These are phyloP conservation scores for Teratosphaeria gauchensis DNA, from an alignment of 2,329 filamentous ascomycete species.

Conservation along the genomic window DNA sequence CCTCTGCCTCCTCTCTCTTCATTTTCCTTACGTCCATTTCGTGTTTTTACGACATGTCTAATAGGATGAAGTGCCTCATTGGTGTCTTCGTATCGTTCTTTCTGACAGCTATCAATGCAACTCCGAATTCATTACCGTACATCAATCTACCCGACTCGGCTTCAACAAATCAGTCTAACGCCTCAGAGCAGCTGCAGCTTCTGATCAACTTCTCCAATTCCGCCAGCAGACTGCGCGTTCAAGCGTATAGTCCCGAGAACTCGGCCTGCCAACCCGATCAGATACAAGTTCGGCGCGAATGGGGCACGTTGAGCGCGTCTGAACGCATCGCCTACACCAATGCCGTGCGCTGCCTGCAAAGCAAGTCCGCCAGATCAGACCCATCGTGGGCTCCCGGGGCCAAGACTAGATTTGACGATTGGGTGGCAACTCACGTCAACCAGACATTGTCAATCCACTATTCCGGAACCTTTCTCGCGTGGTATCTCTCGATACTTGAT, in stretches of 20 bases:
- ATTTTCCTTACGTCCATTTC: too few species aligned
- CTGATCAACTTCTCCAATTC: background rate
- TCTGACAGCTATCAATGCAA: background rate
- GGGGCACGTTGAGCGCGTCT: constrained; percentile 21
- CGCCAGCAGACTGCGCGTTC: background rate
- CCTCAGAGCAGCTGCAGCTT: background rate
- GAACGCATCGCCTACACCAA: constrained; percentile 21
- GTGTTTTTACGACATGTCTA: background rate
- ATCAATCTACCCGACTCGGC: background rate
- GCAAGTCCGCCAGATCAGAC: constrained; percentile 12
- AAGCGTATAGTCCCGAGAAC: background rate
- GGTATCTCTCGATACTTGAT: background rate
- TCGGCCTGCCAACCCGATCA: background rate
- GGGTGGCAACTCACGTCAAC: constrained; percentile 19
- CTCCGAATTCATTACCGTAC: too few species aligned
- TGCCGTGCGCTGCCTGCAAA: constrained; percentile 22
- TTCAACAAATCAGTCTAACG: background rate
- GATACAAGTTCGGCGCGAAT: constrained; percentile 31
- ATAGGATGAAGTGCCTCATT: background rate
- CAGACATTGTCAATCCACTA: constrained; percentile 18
- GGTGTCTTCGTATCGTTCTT: background rate
- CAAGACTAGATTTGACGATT: constrained; percentile 22
- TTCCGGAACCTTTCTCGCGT: constrained; percentile 5
- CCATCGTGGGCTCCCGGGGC: constrained; percentile 17
- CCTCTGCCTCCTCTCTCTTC: background rate